Evolutionary conservation across 371 early-diverging fungal genomes (phyloP), one percentile per base, ranked within the genome.

Genomic region (Zancudomyces culisetae): DNA sequence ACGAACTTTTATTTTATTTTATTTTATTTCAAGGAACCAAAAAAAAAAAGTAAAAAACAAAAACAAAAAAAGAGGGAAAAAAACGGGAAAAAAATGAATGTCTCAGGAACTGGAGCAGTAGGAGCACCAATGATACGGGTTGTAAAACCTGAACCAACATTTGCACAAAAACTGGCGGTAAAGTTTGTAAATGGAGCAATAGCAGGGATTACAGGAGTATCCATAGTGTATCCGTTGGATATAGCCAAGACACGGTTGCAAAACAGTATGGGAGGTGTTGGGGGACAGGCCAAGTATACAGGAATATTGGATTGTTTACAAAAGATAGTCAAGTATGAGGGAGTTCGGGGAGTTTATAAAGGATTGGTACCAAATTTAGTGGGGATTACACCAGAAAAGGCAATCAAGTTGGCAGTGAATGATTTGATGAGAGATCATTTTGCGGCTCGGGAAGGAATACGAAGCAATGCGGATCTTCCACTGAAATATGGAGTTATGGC

Each of bases 291-390:
- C n/a, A n/a, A n/a, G 35, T 35, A 35, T 10, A 35, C 6, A 10
- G 35, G n/a, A 23, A 48, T 64, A 12, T 28, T 68, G 42, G 82
- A 83, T 57, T 85, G 85, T 56, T 83, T 85, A 63, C 62, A 68
- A 21, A 69, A 81, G 54, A 79, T 87, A 21, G 49, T 85, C 15
- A 63, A 64, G 22, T 65, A 64, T 53, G 88, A 85, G 53, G 86
- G 87, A n/a, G 59, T 75, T 19, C 64, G 66, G n/a, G 87, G 86
- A 3, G 69, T 88, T 21, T 88, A 88, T 65, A 72, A 79, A 21
- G 88, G 88, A 2, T 73, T 88, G 49, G 58, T 71, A n/a, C 86
- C 88, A 3, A 87, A 77, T 26, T 47, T 70, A 22, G 55, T 62
- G 2, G 75, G 75, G 18, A 65, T 74, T 41, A 70, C 66, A 10